These are phyloP conservation scores for Agrocybe chaxingu DNA, from an alignment of 768 basidiomycete species.

Conservation along the genomic window DNA sequence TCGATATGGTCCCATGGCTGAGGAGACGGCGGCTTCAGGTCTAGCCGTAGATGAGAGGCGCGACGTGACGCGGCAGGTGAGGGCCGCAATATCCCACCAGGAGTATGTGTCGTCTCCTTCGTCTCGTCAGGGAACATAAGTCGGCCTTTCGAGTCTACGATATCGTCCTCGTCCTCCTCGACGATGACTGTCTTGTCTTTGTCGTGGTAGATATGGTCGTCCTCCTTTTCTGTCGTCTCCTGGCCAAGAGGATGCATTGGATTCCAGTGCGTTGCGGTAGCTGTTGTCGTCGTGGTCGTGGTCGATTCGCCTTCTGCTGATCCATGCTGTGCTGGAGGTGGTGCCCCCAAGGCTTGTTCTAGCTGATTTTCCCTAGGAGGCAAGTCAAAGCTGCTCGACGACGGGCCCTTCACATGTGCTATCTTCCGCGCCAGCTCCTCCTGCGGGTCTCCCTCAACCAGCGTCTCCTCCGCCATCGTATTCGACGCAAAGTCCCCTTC, in stretches of 20 bases:
- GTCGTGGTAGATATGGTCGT: constrained; percentile 1
- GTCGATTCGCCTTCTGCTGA: background rate
- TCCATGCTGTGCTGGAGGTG: background rate
- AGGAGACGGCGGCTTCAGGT: constrained; percentile 50
- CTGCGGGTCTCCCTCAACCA: constrained; percentile 17
- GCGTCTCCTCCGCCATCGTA: constrained; percentile 21
- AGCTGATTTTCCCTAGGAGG: background rate
- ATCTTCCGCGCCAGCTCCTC: constrained; percentile 12
- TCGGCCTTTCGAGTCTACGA: constrained; percentile 24
- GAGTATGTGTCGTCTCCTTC: constrained; percentile 5
- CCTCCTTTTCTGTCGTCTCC: constrained; percentile 3
- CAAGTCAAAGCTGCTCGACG: constrained; percentile 15
- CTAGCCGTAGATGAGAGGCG: constrained; percentile 45
- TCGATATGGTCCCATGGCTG: constrained; percentile 65
- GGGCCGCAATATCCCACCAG: background rate
- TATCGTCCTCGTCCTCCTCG: constrained; percentile 15
- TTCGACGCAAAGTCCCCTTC: constrained; percentile 14
- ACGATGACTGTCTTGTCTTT: constrained; percentile 15
- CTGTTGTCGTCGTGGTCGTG: background rate
- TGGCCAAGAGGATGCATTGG: constrained; percentile 10
- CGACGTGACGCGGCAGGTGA: constrained; percentile 26
- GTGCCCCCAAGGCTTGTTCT: background rate
- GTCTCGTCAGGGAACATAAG: constrained; percentile 20
- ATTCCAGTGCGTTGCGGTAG: constrained; percentile 4
- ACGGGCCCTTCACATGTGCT: constrained; percentile 15